These are phyloP conservation scores for Elymus sibiricus DNA, from an alignment of 176 grass and related monocot species.

Conservation along the genomic window DNA sequence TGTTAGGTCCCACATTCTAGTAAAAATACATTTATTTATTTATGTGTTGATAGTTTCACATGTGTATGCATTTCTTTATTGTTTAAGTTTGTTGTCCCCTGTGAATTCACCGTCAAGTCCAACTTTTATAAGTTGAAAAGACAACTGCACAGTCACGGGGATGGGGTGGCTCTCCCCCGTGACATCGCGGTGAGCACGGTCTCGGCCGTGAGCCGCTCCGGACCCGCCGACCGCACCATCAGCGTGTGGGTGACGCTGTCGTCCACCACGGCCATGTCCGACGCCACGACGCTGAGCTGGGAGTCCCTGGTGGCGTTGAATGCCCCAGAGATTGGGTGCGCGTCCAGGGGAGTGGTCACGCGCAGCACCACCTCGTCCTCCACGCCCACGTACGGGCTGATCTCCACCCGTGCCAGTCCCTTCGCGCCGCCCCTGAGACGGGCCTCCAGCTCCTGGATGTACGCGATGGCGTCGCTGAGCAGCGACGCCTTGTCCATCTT, in stretches of 20 bases:
- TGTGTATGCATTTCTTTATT: too few species aligned
- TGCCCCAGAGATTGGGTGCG: constrained; percentile 50
- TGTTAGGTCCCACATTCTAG: too few species aligned
- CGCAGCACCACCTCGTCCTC: constrained; percentile 74
- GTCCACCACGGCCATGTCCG: constrained; percentile 44
- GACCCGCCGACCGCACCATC: constrained; percentile 47
- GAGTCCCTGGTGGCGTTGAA: constrained; percentile 49
- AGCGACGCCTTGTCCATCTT: constrained; percentile 85
- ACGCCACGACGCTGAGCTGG: constrained; percentile 46
- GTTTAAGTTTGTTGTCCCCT: background rate
- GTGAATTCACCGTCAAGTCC: too few species aligned
- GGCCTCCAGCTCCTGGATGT: constrained; percentile 81
- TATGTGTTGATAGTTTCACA: too few species aligned
- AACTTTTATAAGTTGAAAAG: too few species aligned
- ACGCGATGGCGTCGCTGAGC: constrained; percentile 72
- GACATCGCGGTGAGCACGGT: constrained; percentile 53
- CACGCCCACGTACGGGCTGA: constrained; percentile 51
- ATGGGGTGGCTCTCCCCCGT: constrained; percentile 25
- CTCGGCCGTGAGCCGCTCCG: constrained; percentile 47
- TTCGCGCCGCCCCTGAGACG: constrained; percentile 21
- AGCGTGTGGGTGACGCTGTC: constrained; percentile 68
- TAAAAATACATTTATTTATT: too few species aligned
- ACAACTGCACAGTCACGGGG: constrained; percentile 35
- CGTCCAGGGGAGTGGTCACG: constrained; percentile 59
- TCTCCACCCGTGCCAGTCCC: constrained; percentile 6